Evolutionary conservation across 192 early-diverging fungal genomes (phyloP).

Genomic region (Chytriomyces sp.): DNA sequence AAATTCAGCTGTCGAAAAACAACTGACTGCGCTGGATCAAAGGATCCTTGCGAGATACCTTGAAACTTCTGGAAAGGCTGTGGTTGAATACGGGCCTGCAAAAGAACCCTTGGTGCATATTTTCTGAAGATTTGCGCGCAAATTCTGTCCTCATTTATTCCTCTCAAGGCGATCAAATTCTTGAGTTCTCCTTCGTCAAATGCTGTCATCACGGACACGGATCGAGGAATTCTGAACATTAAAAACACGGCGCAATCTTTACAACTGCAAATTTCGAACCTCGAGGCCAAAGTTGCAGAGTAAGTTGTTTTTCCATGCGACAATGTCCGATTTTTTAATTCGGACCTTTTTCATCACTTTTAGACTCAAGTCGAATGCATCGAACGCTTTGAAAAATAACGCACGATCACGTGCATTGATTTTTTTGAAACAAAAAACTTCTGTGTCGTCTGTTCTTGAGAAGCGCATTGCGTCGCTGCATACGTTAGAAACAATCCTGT

Average conservation of each 20-base stretch:
- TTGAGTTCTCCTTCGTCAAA: background rate
- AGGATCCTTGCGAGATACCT: conserved; percentile 4
- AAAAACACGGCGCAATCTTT: conserved; percentile 58
- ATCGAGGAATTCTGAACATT: conserved; percentile 64
- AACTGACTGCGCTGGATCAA: background rate
- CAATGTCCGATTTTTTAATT: background rate
- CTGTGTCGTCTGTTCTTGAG: conserved; percentile 57
- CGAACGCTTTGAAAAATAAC: conserved; percentile 44
- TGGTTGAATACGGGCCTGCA: background rate
- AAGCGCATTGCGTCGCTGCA: conserved; percentile 63
- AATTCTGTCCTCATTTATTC: background rate
- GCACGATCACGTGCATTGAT: conserved; percentile 62
- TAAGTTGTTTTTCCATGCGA: conserved; percentile 34
- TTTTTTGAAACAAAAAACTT: conserved; percentile 59
- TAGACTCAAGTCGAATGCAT: conserved; percentile 38
- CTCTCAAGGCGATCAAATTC: conserved; percentile 15
- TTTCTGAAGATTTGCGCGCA: background rate
- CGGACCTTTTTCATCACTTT: conserved; percentile 34
- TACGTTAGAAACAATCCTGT: conserved; percentile 63
- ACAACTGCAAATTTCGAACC: conserved; percentile 59
- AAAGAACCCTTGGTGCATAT: background rate
- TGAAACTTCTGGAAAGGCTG: background rate
- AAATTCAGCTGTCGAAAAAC: background rate
- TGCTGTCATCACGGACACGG: conserved; percentile 53
- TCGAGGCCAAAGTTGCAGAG: conserved; percentile 62